A percentile compares a stretch with the other conserved stretches of the same genome.
These are phyloP conservation scores for Penicillium antarcticum DNA, from an alignment of 495 filamentous ascomycete species.

Conservation along the genomic window DNA sequence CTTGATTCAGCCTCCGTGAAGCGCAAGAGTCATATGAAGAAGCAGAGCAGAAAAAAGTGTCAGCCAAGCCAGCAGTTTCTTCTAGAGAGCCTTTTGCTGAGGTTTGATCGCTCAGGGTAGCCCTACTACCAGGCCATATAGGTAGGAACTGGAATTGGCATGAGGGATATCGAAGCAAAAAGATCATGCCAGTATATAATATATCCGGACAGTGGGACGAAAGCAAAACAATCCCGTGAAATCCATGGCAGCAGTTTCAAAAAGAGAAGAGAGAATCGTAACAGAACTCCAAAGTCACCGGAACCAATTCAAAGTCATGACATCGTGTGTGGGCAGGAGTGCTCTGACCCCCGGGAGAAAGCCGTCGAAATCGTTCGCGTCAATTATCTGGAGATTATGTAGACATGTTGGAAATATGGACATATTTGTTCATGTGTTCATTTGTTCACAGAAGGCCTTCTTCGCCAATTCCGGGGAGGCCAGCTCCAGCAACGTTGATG, in stretches of 20 bases:
- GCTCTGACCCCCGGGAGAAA: slow-evolving; percentile 2
- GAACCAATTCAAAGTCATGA: slow-evolving; percentile 21
- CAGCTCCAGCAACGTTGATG: slow-evolving; percentile 50
- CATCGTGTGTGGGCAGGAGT: slow-evolving; percentile 18
- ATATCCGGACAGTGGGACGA: slow-evolving; percentile 1
- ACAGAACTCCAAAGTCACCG: slow-evolving; percentile 24
- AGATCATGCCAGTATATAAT: slow-evolving; percentile 6
- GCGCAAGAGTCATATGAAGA: slow-evolving; percentile 5
- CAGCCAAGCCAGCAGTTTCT: neutral
- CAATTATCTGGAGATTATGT: slow-evolving; percentile 24
- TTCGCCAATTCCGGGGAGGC: slow-evolving; percentile 50
- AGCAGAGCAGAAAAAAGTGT: slow-evolving; percentile 5
- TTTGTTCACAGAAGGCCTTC: slow-evolving; percentile 42
- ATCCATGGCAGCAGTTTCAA: neutral
- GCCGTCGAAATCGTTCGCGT: slow-evolving; percentile 21
- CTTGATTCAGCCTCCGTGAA: neutral
- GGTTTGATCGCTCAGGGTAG: slow-evolving; percentile 16
- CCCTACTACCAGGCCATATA: slow-evolving; percentile 19
- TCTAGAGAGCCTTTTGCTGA: slow-evolving; percentile 16
- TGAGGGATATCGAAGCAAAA: slow-evolving; percentile 16
- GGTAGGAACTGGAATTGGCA: slow-evolving; percentile 10
- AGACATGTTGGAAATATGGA: slow-evolving; percentile 12
- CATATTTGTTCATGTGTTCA: slow-evolving; percentile 4
- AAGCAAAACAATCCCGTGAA: neutral
- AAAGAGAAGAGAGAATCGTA: slow-evolving; percentile 7